Evolutionary conservation across 129 eudicot genomes (phyloP).

Genomic region (Pulicaria dysenterica): DNA sequence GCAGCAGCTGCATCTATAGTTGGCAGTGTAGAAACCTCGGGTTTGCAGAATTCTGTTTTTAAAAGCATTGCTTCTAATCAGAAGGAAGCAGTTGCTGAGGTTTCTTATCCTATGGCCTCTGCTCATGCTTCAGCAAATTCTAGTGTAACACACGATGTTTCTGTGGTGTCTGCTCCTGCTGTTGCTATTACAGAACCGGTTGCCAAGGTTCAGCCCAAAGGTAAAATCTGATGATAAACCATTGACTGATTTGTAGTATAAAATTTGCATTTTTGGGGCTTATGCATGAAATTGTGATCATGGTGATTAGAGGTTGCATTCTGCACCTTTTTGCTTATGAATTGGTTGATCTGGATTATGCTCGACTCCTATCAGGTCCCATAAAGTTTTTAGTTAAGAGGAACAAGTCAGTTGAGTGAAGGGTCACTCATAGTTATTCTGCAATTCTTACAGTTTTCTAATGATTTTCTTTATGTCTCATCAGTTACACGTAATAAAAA

Average conservation of each 20-base stretch:
- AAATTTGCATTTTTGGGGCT: too few species aligned
- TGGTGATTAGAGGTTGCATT: too few species aligned
- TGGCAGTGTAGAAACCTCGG: constrained; percentile 39
- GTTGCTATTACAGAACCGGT: constrained; percentile 44
- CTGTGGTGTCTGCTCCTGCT: constrained; percentile 47
- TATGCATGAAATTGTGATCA: too few species aligned
- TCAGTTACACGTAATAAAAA: constrained; percentile 68
- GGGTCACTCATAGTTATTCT: too few species aligned
- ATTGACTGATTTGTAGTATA: too few species aligned
- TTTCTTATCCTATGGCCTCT: constrained; percentile 34
- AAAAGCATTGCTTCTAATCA: constrained; percentile 27
- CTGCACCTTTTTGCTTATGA: too few species aligned
- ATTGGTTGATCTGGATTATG: too few species aligned
- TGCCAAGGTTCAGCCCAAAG: constrained; percentile 76
- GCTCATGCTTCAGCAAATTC: constrained; percentile 34
- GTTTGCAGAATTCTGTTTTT: constrained; percentile 23
- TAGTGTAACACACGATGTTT: constrained; percentile 29
- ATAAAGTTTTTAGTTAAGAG: too few species aligned
- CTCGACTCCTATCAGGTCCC: too few species aligned
- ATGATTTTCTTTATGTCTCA: constrained; percentile 14
- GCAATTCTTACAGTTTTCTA: not conserved
- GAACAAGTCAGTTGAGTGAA: too few species aligned
- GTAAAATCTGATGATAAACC: constrained; percentile 38
- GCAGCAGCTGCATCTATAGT: constrained; percentile 37
- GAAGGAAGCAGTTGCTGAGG: constrained; percentile 29